Conservation (phyloP, 2,329 filamentous ascomycete genomes). For the Colletotrichum orbiculare region DNA sequence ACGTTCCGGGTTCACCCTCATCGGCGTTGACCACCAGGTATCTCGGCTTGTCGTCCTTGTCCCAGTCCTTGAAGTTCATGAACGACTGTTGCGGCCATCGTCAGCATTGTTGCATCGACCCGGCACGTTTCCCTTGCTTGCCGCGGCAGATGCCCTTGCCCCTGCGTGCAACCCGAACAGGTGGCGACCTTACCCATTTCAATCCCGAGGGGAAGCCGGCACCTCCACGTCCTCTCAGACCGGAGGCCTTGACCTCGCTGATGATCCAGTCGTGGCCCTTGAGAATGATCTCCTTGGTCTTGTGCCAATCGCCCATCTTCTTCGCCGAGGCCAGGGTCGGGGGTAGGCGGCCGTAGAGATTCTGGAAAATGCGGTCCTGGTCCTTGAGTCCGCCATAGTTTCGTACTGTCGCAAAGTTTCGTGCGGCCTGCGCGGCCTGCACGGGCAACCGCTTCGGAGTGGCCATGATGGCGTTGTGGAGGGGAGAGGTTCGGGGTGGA, state of each 20-base stretch:
- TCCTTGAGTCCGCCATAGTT: slow-evolving; percentile 90
- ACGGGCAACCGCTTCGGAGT: slow-evolving; percentile 49
- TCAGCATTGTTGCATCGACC: slow-evolving; percentile 1
- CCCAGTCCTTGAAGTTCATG: slow-evolving; percentile 99
- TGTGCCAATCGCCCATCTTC: slow-evolving; percentile 99
- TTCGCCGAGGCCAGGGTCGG: slow-evolving; percentile 92
- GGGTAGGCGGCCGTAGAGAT: slow-evolving; percentile 93
- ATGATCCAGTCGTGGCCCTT: slow-evolving; percentile 99
- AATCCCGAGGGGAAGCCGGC: slow-evolving; percentile 97
- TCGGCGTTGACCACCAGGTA: slow-evolving; percentile 99
- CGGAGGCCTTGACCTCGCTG: slow-evolving; percentile 95
- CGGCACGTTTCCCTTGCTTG: slow-evolving; percentile 20
- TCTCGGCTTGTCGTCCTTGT: slow-evolving; percentile 94
- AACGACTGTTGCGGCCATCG: slow-evolving; percentile 74
- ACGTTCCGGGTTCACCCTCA: slow-evolving; percentile 98
- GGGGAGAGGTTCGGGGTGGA: slow-evolving; percentile 40
- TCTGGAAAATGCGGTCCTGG: slow-evolving; percentile 99
- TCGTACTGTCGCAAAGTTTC: slow-evolving; percentile 78
- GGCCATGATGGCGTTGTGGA: slow-evolving; percentile 52
- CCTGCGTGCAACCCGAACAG: not conserved
- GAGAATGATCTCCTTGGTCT: slow-evolving; percentile 96
- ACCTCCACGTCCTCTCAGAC: slow-evolving; percentile 93
- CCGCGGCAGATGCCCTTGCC: slow-evolving; percentile 7
- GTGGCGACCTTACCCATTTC: slow-evolving; percentile 85
- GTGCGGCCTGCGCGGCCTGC: slow-evolving; percentile 37